Percentiles rank a stretch among this genome's conserved stretches.
phyloP scores from a whole-genome alignment of 345 rosid species.

The Citrus glauca region DNA sequence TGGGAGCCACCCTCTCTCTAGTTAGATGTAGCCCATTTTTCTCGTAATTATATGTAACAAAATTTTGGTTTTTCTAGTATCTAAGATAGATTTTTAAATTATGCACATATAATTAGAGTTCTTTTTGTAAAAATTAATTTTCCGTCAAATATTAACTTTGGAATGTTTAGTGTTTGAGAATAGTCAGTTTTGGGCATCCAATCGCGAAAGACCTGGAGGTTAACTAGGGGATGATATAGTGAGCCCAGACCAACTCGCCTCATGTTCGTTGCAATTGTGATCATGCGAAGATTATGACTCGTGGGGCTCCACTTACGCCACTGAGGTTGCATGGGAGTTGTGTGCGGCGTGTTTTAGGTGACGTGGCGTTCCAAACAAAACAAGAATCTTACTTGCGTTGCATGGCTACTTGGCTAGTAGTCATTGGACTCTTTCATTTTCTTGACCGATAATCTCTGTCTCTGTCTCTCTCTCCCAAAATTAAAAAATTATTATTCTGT shows the following conservation, averaged over 20 bases:
- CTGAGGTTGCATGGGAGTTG: constrained; percentile 37
- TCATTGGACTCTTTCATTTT: constrained; percentile 9
- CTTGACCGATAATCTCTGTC: neutral
- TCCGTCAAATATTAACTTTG: no score
- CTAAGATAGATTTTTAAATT: no score
- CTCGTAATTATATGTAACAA: no score
- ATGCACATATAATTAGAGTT: no score
- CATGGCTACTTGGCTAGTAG: constrained; percentile 21
- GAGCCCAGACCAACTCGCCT: neutral
- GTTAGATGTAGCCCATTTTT: no score
- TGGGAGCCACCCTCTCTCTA: no score
- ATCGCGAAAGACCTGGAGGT: no score
- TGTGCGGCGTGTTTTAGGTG: constrained; percentile 47
- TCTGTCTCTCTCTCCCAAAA: neutral
- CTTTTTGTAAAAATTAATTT: no score
- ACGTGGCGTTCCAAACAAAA: constrained; percentile 55
- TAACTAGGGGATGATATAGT: no score
- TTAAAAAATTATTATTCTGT: neutral
- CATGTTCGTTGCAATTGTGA: neutral
- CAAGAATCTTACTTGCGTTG: constrained; percentile 27
- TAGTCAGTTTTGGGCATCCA: no score
- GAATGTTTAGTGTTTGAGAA: no score
- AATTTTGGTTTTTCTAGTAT: no score
- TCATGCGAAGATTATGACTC: neutral
- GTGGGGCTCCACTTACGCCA: neutral